A percentile compares a stretch with the other conserved stretches of the same genome.
Conservation (phyloP, 306 rosid genomes). For the Cucurbita argyrosperma region DNA sequence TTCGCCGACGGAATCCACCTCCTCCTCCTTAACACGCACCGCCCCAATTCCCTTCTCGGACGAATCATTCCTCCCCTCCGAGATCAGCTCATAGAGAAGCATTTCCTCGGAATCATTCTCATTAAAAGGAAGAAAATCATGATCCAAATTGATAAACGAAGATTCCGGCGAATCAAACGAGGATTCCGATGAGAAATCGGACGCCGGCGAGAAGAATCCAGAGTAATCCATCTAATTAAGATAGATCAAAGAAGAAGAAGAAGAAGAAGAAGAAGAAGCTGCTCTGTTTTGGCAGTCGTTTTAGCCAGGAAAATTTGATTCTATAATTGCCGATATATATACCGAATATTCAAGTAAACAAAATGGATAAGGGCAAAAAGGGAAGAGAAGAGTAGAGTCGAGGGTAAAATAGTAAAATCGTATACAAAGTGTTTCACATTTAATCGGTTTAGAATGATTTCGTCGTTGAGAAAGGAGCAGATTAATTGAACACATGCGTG, state of each 20-base stretch:
- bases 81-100: conserved; percentile 63
- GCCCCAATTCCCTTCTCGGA: neutral
- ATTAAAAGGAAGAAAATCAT: conserved; percentile 55
- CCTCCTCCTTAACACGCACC: conserved; percentile 46
- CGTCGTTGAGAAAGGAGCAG: neutral
- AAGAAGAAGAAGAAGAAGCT: neutral
- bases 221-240: neutral
- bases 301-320: neutral
- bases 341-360: neutral
- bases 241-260: neutral
- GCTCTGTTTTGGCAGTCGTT: neutral
- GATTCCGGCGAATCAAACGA: conserved; percentile 44
- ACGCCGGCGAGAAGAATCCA: conserved; percentile 15
- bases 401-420: neutral
- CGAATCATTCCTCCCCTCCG: conserved; percentile 13
- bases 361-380: neutral
- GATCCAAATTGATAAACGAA: conserved; percentile 20
- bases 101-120: conserved; percentile 85
- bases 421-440: neutral
- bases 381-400: neutral
- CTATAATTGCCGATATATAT: neutral
- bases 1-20: conserved; percentile 21
- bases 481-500: conserved; percentile 51
- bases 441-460: neutral
- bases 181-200: conserved; percentile 44